Base-by-base conservation (phyloP, 202 grass and related monocot species). In the Carex arenaria region DNA sequence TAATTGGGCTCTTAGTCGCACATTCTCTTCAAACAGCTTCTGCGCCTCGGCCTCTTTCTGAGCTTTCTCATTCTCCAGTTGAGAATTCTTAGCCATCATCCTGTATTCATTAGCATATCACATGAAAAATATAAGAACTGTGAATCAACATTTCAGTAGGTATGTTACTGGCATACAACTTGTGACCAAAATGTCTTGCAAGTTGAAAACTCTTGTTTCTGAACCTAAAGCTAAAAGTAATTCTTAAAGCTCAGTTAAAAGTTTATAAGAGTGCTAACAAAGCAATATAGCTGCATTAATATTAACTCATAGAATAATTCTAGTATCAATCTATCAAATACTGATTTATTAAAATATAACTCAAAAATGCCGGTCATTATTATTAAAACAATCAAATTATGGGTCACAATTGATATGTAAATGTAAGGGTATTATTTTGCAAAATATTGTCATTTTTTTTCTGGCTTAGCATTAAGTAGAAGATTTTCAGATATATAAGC, bases 1-100 rank as follows among this genome's bases (percentile, higher is more conserved):
- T 38, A 92, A 86, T 85, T 87, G 82, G 0, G 91, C 91, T 20
- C 85, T 87, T 17, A 98, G 86, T 84, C 78, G 90, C 61, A 98
- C 87, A 20, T 98, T 98, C 81, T 98, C 95, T 82, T 98, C 95
- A 59, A 95, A 88, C 34, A 93, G 87, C 45, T 91, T 91, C 62
- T 93, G 80, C 5, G 89, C 87, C 85, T 98, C 95, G 0, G 86
- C 89, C 82, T 95, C 95, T 83, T 98, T 98, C 60, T 93, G 89
- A 51, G 86, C 85, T 90, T 98, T 98, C 81, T 98, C 93, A 17
- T 61, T 89, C 83, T 95, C 88, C 3, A 95, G 82, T 74, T 93
- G 91, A 84, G 86, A 87, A 23, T 88, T 95, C 88, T 90, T 95
- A 34, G 86, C 86, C 40, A 92, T 87, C 76, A 98, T 30, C 78